phyloP scores from a whole-genome alignment of 1,139 yeast species.

The Taphrina confusa region DNA sequence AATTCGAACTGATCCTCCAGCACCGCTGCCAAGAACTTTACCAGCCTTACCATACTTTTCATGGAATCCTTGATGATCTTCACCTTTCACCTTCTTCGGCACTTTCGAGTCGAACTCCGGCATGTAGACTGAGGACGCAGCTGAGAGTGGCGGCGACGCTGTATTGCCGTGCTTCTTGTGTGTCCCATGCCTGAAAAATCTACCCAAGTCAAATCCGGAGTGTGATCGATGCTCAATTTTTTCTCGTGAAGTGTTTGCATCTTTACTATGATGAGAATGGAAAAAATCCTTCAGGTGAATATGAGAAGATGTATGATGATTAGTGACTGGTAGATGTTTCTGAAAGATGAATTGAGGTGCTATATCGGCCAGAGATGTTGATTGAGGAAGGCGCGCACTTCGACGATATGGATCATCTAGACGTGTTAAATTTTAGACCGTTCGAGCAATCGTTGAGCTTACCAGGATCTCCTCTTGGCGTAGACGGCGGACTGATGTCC shows the following conservation, averaged over 20 bases:
- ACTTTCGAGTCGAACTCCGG: conserved; percentile 32
- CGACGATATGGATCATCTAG: conserved; percentile 47
- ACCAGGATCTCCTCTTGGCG: conserved; percentile 31
- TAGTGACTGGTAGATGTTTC: conserved; percentile 36
- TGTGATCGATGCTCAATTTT: conserved; percentile 30
- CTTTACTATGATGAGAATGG: conserved; percentile 20
- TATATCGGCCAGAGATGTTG: conserved; percentile 44
- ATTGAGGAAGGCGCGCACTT: conserved; percentile 44
- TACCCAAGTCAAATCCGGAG: conserved; percentile 28
- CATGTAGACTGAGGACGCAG: conserved; percentile 29
- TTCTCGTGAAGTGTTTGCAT: conserved; percentile 5
- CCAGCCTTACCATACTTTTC: conserved; percentile 89
- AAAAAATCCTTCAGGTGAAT: conserved; percentile 28
- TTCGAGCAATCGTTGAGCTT: neutral
- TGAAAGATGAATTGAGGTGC: conserved; percentile 48
- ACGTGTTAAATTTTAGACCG: neutral
- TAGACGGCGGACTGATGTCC: conserved; percentile 28
- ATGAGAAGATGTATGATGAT: conserved; percentile 30
- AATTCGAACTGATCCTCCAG: conserved; percentile 93
- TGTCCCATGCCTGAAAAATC: conserved; percentile 31
- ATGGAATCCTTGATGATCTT: conserved; percentile 53
- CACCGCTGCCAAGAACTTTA: conserved; percentile 90
- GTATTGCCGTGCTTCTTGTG: conserved; percentile 7
- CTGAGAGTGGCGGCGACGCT: conserved; percentile 12
- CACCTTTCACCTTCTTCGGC: conserved; percentile 36